These are phyloP conservation scores for Ophiostoma triangulosporum DNA, from an alignment of 2,329 filamentous ascomycete genomes.

Conservation along the genomic window DNA sequence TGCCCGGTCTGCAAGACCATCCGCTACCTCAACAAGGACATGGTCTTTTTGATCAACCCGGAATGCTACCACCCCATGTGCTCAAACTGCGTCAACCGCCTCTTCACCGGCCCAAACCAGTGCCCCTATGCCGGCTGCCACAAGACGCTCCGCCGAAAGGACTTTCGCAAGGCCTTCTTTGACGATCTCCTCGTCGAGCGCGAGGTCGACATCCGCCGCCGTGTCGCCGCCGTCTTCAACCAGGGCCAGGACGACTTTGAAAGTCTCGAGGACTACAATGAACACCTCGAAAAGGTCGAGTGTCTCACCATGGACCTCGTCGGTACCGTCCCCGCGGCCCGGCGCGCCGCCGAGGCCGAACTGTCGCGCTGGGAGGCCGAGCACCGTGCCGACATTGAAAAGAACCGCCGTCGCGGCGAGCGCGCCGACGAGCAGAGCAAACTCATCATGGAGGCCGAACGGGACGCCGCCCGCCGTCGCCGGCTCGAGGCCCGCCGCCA, in stretches of 20 bases:
- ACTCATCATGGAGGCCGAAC: constrained; percentile 47
- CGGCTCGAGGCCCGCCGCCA: constrained; percentile 51
- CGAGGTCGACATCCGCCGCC: constrained; percentile 79
- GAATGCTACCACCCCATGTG: constrained; percentile 99
- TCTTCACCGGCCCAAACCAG: constrained; percentile 85
- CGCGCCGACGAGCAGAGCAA: constrained; percentile 38
- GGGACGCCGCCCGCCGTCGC: constrained; percentile 50
- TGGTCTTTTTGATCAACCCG: constrained; percentile 92
- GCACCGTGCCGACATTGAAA: constrained; percentile 56
- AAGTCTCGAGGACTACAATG: constrained; percentile 69
- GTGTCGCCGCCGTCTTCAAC: constrained; percentile 74
- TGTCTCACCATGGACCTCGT: constrained; percentile 82
- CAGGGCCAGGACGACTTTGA: constrained; percentile 85
- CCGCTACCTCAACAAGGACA: constrained; percentile 85
- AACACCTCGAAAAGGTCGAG: constrained; percentile 90
- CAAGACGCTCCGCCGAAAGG: constrained; percentile 70
- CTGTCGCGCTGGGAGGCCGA: constrained; percentile 60
- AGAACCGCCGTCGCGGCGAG: constrained; percentile 39
- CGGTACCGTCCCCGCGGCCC: constrained; percentile 39
- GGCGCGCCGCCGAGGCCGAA: constrained; percentile 25
- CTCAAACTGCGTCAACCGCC: constrained; percentile 83
- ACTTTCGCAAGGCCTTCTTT: constrained; percentile 82
- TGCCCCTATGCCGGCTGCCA: constrained; percentile 85
- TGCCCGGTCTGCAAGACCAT: constrained; percentile 97
- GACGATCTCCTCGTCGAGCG: constrained; percentile 77